phyloP scores from a whole-genome alignment of 2,329 filamentous ascomycete species.

The Lecanoromycetidae sp. region DNA sequence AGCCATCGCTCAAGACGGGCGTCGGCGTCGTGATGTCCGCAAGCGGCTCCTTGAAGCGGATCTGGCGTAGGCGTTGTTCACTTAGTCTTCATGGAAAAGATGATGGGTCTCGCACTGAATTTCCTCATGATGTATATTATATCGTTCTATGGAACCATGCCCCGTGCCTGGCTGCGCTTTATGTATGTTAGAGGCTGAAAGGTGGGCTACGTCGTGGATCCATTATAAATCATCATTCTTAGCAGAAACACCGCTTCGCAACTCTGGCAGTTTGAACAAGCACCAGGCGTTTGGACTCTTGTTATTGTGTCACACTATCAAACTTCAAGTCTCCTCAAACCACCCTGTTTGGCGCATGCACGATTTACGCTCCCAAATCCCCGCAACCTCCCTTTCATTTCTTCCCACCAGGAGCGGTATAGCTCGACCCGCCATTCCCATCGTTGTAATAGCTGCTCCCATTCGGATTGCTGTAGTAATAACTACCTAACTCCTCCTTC shows the following conservation, averaged over 20 bases:
- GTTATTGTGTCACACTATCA: too few species aligned
- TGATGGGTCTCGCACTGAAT: background rate
- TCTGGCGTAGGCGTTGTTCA: background rate
- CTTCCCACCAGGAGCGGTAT: constrained; percentile 17
- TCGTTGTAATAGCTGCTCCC: constrained; percentile 30
- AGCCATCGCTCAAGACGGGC: background rate
- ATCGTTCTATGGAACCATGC: background rate
- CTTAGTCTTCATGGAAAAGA: background rate
- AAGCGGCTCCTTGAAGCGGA: background rate
- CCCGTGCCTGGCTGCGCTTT: background rate
- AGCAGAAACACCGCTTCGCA: too few species aligned
- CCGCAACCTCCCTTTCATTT: background rate
- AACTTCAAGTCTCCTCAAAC: too few species aligned
- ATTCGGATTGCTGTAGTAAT: constrained; percentile 30
- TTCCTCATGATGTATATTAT: background rate
- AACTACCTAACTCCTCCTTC: constrained; percentile 21
- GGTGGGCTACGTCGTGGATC: background rate
- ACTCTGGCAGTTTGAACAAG: too few species aligned
- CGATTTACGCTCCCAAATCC: background rate
- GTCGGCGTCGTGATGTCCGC: background rate
- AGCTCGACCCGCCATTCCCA: constrained; percentile 24
- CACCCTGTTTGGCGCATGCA: too few species aligned
- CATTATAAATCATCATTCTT: too few species aligned
- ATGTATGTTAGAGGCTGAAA: background rate
- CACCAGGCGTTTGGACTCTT: too few species aligned